phyloP scores from a whole-genome alignment of 306 rosid genomes.

The Cicer judaicum region DNA sequence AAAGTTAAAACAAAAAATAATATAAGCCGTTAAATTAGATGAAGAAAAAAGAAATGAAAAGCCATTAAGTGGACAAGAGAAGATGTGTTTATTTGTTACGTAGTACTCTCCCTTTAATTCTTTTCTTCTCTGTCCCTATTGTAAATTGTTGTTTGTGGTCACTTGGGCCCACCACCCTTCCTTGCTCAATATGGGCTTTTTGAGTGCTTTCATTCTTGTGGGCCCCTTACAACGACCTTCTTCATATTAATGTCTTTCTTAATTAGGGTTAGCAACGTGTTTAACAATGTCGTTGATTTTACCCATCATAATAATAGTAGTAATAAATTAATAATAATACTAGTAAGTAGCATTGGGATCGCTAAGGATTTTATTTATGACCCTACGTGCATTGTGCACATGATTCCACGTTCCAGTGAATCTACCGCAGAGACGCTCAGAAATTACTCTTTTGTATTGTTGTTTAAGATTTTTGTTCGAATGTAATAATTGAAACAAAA shows the following conservation, averaged over 20 bases:
- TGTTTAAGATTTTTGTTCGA: too few species aligned
- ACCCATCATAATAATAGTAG: background rate
- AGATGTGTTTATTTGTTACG: slow-evolving; percentile 55
- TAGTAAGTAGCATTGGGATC: slow-evolving; percentile 45
- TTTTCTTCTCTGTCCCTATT: slow-evolving; percentile 45
- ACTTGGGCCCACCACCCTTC: slow-evolving; percentile 67
- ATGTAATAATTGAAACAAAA: too few species aligned
- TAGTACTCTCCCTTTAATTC: slow-evolving; percentile 39
- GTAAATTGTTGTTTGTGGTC: slow-evolving; percentile 66
- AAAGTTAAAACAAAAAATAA: slow-evolving; percentile 38
- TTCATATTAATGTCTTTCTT: slow-evolving; percentile 17
- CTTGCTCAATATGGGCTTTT: slow-evolving; percentile 65
- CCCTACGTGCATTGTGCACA: slow-evolving; percentile 56
- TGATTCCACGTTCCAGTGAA: slow-evolving; percentile 64
- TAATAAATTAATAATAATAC: background rate
- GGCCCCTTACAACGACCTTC: slow-evolving; percentile 45
- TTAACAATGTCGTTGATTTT: slow-evolving; percentile 7
- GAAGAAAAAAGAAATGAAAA: slow-evolving; percentile 14
- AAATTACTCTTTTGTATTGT: slow-evolving; percentile 25
- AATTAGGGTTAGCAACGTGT: slow-evolving; percentile 35
- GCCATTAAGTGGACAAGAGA: slow-evolving; percentile 67
- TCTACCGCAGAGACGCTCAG: slow-evolving; percentile 37
- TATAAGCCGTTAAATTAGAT: slow-evolving; percentile 26
- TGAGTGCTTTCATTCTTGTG: slow-evolving; percentile 54
- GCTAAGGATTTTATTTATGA: slow-evolving; percentile 37